These are phyloP conservation scores for Arthrocladium fulminans DNA, from an alignment of 2,329 filamentous ascomycete species.

Conservation along the genomic window DNA sequence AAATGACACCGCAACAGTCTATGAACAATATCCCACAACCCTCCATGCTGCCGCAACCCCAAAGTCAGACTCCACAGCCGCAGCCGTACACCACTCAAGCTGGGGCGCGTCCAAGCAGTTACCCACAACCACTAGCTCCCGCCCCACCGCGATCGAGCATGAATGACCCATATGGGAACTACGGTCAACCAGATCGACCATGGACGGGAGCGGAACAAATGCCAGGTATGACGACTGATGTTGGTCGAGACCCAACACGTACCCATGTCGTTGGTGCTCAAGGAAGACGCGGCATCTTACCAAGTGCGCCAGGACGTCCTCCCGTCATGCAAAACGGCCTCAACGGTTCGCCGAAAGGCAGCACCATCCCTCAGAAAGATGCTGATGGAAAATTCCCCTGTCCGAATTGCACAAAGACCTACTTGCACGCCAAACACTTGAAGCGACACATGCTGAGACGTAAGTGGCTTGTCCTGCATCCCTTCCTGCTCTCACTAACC, in stretches of 20 bases:
- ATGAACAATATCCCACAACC: constrained; percentile 36
- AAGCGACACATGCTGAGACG: constrained; percentile 93
- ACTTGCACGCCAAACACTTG: constrained; percentile 91
- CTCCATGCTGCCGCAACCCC: constrained; percentile 35
- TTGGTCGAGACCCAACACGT: constrained; percentile 35
- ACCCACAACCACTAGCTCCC: constrained; percentile 68
- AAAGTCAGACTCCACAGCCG: constrained; percentile 32
- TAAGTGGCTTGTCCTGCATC: constrained; percentile 49
- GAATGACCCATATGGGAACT: constrained; percentile 51
- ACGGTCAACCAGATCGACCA: constrained; percentile 45
- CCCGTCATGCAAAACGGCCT: constrained; percentile 58
- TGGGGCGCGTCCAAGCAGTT: constrained; percentile 54
- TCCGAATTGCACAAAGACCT: constrained; percentile 96
- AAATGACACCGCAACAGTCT: constrained; percentile 34
- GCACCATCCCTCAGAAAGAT: constrained; percentile 85
- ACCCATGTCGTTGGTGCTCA: constrained; percentile 94
- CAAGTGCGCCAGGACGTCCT: constrained; percentile 78
- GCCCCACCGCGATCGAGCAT: constrained; percentile 54
- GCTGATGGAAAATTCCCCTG: constrained; percentile 97
- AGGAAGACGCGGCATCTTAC: constrained; percentile 81
- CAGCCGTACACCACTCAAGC: constrained; percentile 40
- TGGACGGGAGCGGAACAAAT: constrained; percentile 34
- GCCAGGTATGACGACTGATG: constrained; percentile 32
- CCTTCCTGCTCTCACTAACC: constrained; percentile 28
- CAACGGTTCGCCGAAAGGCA: constrained; percentile 62